phyloP scores from a whole-genome alignment of 257 asterid species.

The Gentiana macrophylla region DNA sequence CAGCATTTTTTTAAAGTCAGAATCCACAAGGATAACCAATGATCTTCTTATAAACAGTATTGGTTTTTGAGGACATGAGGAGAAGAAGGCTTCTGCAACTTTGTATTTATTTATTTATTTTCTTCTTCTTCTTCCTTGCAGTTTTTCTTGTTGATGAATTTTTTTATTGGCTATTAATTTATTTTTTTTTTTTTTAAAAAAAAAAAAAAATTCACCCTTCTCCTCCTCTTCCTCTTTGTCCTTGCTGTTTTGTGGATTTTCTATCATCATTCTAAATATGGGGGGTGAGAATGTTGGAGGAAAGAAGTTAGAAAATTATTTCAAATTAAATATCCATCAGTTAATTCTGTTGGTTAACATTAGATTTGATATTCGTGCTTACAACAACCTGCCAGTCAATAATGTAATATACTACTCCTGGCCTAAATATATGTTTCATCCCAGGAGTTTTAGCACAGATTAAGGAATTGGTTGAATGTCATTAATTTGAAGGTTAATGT shows the following conservation, averaged over 20 bases:
- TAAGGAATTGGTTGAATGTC: no score
- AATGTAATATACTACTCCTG: no score
- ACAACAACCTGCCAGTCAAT: no score
- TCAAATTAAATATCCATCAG: constrained; percentile 4
- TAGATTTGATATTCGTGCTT: neutral
- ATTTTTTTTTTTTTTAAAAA: neutral
- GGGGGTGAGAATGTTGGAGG: constrained; percentile 2
- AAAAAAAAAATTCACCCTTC: neutral
- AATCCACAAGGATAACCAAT: constrained; percentile 2
- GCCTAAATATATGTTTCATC: no score
- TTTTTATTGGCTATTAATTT: neutral
- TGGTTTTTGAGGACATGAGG: constrained; percentile 8
- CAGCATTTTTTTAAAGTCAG: constrained; percentile 15
- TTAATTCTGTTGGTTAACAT: constrained; percentile 17
- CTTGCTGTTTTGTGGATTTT: constrained; percentile 7
- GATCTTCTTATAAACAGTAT: neutral
- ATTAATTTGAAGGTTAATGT: no score
- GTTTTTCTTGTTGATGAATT: constrained; percentile 1
- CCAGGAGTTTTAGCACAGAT: no score
- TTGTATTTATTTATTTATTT: neutral
- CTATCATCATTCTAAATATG: constrained; percentile 20
- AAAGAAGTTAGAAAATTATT: constrained; percentile 8
- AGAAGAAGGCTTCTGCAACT: neutral
- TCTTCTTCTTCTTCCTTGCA: neutral
- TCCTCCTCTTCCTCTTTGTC: neutral